Base-by-base conservation (phyloP, 371 early-diverging fungal species). In the Massospora cicadina region DNA sequence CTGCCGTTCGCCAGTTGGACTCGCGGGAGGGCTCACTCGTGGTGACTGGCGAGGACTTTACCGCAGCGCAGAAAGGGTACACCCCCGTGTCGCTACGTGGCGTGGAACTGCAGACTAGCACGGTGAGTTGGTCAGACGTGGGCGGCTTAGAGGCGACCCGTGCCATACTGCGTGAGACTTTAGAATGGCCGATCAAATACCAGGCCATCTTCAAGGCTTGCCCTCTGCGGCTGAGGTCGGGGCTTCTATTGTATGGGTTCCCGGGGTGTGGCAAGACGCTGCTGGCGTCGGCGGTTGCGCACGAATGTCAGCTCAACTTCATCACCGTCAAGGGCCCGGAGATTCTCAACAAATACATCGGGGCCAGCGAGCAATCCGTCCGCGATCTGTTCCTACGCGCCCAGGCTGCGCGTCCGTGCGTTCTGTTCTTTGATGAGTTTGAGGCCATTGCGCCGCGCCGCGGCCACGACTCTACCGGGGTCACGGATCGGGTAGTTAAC, bases 361-460 rank as follows among this genome's bases (percentile, higher is more conserved):
- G 98, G 68, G 88, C 89, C 24, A 87, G 87, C 75, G 93, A 93
- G 70, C 85, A 89, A 68, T 81, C 83, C 0, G 87, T 88, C 25
- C 81, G 98, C 57, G 89, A 93, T 70, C 73, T 98, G 2, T 98
- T 98, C 79, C 89, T 91, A 65, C 81, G 90, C 61, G 97, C 98
- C 0, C 84, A 87, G 71, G 85, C 90, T 33, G 93, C 85, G 25
- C 86, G 81, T 71, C 97, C 93, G 27, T 94, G 90, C 68, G 81
- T 90, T 0, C 71, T 94, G 32, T 92, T 94, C 71, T 96, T 96
- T 78, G 98, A 98, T 75, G 98, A 98, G 72, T 94, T 98, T 77
- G 98, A 98, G 75, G 85, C 93, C 21, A 85, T 98, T 70, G 95
- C 95, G 0, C 88, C 90, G 33, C 74, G 88, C 66, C 80, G 90